These are phyloP conservation scores for Boletus eberwhitei DNA, from an alignment of 768 basidiomycete genomes.

Conservation along the genomic window DNA sequence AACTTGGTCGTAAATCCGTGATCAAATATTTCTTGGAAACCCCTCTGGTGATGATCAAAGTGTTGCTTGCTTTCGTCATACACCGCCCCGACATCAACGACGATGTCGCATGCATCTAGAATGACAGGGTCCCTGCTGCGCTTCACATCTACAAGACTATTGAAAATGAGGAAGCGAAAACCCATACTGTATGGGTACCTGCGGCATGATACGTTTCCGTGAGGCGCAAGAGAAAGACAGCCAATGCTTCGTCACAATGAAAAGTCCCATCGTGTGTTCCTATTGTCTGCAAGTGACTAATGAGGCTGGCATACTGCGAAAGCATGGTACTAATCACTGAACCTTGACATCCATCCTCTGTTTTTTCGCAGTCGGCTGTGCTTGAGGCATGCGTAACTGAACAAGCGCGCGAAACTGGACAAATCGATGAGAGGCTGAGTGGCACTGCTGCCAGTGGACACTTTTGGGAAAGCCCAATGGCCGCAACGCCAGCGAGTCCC, in stretches of 20 bases:
- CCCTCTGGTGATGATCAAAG: constrained; percentile 97
- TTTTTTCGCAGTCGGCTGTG: constrained; percentile 36
- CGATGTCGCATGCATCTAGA: constrained; percentile 82
- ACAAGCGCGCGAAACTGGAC: background rate
- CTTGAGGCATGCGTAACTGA: constrained; percentile 17
- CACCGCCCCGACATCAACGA: constrained; percentile 93
- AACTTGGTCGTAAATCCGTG: constrained; percentile 86
- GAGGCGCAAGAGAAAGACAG: constrained; percentile 81
- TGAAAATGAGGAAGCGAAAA: constrained; percentile 2
- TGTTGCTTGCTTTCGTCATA: constrained; percentile 77
- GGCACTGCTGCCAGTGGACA: background rate
- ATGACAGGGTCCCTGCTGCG: constrained; percentile 70
- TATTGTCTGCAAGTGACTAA: constrained; percentile 52
- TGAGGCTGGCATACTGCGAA: background rate
- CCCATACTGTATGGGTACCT: constrained; percentile 40
- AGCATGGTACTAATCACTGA: constrained; percentile 6
- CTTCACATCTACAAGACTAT: constrained; percentile 47
- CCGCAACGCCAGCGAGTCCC: background rate
- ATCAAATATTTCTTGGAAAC: constrained; percentile 87
- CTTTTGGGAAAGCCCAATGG: background rate
- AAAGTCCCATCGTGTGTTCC: constrained; percentile 96
- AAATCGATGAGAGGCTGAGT: background rate
- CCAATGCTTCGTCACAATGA: constrained; percentile 96
- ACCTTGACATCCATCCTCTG: constrained; percentile 45
- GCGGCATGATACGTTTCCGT: constrained; percentile 74